These are phyloP conservation scores for Tetratostichococcus sp. DNA, from an alignment of 139 green algal species.

Conservation along the genomic window DNA sequence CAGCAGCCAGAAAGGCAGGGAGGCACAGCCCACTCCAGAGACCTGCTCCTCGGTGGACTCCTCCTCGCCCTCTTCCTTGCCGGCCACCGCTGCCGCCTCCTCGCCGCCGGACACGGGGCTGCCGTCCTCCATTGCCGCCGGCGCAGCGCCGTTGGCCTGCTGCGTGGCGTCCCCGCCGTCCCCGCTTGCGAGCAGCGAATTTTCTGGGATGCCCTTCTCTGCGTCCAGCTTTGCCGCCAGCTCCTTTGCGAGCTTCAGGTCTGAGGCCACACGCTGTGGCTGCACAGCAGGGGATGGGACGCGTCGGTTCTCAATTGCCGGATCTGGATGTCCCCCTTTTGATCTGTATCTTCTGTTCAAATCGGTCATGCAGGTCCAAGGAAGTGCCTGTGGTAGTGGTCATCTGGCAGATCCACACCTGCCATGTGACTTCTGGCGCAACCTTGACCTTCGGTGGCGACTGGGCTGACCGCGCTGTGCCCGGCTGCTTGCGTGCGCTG, in stretches of 20 bases:
- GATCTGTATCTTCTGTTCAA: too few species aligned
- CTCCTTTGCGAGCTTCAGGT: constrained; percentile 51
- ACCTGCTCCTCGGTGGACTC: constrained; percentile 3
- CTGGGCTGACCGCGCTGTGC: not conserved
- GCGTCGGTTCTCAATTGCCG: too few species aligned
- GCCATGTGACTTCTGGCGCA: not conserved
- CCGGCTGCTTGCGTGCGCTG: not conserved
- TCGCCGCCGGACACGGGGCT: not conserved
- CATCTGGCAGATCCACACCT: too few species aligned
- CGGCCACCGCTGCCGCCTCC: constrained; percentile 4
- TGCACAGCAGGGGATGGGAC: not conserved
- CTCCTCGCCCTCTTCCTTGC: constrained; percentile 11
- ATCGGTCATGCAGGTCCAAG: too few species aligned
- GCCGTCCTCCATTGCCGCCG: not conserved
- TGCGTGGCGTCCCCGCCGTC: constrained; percentile 53
- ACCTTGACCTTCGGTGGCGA: not conserved
- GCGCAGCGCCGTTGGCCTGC: constrained; percentile 44
- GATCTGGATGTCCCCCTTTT: too few species aligned
- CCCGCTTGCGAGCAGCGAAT: constrained; percentile 56
- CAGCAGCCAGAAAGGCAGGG: too few species aligned
- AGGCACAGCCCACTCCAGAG: too few species aligned
- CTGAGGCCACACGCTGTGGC: constrained; percentile 39
- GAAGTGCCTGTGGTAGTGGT: too few species aligned
- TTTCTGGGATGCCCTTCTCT: constrained; percentile 68
- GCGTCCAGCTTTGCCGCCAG: constrained; percentile 67